These are phyloP conservation scores for Vitis hybrid DNA, from an alignment of 177 flowering plant species.

Conservation along the genomic window DNA sequence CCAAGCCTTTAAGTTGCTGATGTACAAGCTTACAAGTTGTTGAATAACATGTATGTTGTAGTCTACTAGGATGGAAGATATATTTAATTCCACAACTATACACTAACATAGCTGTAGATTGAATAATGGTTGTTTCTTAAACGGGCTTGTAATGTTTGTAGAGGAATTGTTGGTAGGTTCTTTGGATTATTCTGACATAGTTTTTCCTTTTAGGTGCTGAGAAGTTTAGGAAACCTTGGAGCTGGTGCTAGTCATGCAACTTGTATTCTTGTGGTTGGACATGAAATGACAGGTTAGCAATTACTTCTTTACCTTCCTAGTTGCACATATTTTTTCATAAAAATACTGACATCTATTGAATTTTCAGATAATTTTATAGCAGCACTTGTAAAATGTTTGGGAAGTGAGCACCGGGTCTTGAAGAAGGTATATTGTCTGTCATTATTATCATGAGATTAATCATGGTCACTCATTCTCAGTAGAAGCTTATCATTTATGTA, in stretches of 20 bases:
- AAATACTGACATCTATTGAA: conserved; percentile 8
- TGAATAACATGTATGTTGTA: not conserved
- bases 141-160: not conserved
- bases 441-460: not conserved
- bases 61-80: not conserved
- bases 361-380: conserved; percentile 54
- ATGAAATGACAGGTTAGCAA: conserved; percentile 66
- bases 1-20: too few relatives aligned
- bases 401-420: conserved; percentile 86
- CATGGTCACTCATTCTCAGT: not conserved
- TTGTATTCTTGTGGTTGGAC: conserved; percentile 60
- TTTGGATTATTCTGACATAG: not conserved
- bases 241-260: conserved; percentile 72
- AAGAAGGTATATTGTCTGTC: conserved; percentile 64
- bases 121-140: not conserved
- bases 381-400: conserved; percentile 73
- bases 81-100: not conserved
- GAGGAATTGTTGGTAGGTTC: not conserved
- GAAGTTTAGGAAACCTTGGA: conserved; percentile 89
- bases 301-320: conserved; percentile 11
- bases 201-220: conserved; percentile 56
- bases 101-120: not conserved
- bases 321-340: not conserved
- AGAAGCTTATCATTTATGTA: conserved; percentile 23
- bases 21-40: too few relatives aligned